Conservation (phyloP, 2,329 filamentous ascomycete species). For the Talaromyces sp. region DNA sequence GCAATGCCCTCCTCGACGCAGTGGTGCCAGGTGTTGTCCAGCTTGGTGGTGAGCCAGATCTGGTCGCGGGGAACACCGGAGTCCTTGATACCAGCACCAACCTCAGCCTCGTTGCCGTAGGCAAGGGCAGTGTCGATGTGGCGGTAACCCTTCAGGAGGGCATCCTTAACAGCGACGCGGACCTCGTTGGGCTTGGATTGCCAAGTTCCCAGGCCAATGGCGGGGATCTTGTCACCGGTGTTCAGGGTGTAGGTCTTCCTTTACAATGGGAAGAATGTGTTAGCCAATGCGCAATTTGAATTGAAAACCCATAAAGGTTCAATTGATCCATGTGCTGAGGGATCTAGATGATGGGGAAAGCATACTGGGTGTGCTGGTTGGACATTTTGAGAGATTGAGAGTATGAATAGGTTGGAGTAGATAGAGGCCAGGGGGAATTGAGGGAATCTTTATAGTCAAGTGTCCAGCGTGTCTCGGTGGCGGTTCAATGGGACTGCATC, state of each 20-base stretch:
- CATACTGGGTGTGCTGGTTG: conserved; percentile 28
- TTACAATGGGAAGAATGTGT: background rate
- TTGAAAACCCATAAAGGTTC: too few species aligned
- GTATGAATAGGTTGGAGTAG: background rate
- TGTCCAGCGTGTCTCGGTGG: too few species aligned
- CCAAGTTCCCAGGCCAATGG: conserved; percentile 59
- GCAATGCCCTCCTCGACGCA: conserved; percentile 64
- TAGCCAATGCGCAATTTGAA: background rate
- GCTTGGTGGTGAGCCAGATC: conserved; percentile 70
- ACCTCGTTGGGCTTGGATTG: conserved; percentile 58
- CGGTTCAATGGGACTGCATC: background rate
- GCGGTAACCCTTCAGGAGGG: conserved; percentile 55
- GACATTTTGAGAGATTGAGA: conserved; percentile 20
- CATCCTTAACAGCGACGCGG: conserved; percentile 51
- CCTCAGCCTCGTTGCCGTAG: conserved; percentile 69
- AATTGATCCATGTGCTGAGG: background rate
- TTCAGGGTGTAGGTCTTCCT: conserved; percentile 51
- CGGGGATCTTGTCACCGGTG: conserved; percentile 53
- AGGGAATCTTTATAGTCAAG: conserved; percentile 14
- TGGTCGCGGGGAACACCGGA: conserved; percentile 67
- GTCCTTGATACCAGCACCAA: conserved; percentile 67
- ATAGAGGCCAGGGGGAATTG: background rate
- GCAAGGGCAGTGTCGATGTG: conserved; percentile 57
- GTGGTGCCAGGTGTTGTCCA: conserved; percentile 67
- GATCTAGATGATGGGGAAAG: background rate